phyloP scores from a whole-genome alignment of 2,329 filamentous ascomycete genomes.

The Microdochium paspali region DNA sequence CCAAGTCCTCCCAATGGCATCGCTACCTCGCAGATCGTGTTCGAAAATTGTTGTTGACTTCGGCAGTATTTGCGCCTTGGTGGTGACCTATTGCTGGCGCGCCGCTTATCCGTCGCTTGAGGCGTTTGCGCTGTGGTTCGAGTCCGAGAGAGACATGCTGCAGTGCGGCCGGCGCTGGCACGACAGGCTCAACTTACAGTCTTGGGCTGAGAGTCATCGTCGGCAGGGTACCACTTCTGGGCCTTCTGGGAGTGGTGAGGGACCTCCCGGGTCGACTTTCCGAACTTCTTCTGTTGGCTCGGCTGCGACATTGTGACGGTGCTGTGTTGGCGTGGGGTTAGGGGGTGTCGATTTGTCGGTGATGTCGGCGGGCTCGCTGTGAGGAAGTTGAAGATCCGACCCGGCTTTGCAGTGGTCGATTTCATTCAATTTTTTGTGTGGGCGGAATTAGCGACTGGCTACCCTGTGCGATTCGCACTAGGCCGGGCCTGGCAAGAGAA shows the following conservation, averaged over 20 bases:
- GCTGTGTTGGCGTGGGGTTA: slow-evolving; percentile 19
- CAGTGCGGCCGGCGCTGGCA: background rate
- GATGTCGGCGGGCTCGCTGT: slow-evolving; percentile 22
- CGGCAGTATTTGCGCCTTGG: background rate
- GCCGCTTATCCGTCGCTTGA: background rate
- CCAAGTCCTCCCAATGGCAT: too few species aligned
- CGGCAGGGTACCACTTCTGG: slow-evolving; percentile 97
- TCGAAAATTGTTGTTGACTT: background rate
- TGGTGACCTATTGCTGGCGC: background rate
- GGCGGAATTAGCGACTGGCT: slow-evolving; percentile 1
- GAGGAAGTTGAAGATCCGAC: slow-evolving; percentile 1
- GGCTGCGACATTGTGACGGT: slow-evolving; percentile 63
- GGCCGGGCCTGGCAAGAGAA: background rate
- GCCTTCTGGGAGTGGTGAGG: slow-evolving; percentile 84
- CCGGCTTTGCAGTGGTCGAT: background rate
- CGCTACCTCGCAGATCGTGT: background rate
- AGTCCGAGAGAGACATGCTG: background rate
- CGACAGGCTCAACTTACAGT: slow-evolving; percentile 63
- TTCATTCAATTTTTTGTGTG: slow-evolving; percentile 1
- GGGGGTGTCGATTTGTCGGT: slow-evolving; percentile 16
- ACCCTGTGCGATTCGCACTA: slow-evolving; percentile 1
- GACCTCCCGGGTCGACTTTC: slow-evolving; percentile 89
- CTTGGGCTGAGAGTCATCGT: slow-evolving; percentile 81
- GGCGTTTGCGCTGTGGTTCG: background rate
- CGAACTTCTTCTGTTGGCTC: slow-evolving; percentile 83